Base-by-base conservation (phyloP, 495 filamentous ascomycete species). In the Xylaria sp. region DNA sequence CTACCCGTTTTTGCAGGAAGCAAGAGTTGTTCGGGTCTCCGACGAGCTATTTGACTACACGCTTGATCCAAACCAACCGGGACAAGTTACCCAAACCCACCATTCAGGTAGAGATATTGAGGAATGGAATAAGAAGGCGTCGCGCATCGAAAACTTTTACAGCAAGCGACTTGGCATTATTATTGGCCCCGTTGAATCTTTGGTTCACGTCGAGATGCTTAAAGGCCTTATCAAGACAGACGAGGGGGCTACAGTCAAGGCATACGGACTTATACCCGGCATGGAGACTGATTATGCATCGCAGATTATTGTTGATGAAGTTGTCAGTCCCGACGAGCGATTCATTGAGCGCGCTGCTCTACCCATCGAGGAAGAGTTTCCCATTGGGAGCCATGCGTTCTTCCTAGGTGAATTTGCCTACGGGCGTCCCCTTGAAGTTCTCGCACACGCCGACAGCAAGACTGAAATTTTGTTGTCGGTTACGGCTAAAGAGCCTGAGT, bases 391-490 rank as follows among this genome's bases (percentile, higher is more conserved):
- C 17, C 86, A 89, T 50, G 94, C 92, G 1, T 98, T 99, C 84
- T 99, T 97, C 84, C 82, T 99, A n/a, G 97, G 97, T 52, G 97
- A 98, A 4, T 95, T 90, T 82, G 93, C 93, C 75, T 98, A 97
- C 75, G 97, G 97, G 15, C 88, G 94, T 55, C 96, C 97, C 1
- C 82, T 97, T 19, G 89, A 97, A 80, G 89, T 99, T 63, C 87
- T 87, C n/a, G 61, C 46, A 8, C 87, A 89, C 75, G 85, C 84
- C 12, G 83, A 87, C 58, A 90, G 92, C 72, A 93, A 90, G 75
- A 90, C 92, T 19, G 90, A 92, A 71, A 89, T 97, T 61, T 88
- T 92, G 84, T 82, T 99, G 44, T 89, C 89, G 7, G 85, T 87
- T 14, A 80, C 90, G 50, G 88, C 89, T 4, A 90, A 88, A 68